phyloP scores from a whole-genome alignment of 129 eudicot species.

The Lactuca sativa region DNA sequence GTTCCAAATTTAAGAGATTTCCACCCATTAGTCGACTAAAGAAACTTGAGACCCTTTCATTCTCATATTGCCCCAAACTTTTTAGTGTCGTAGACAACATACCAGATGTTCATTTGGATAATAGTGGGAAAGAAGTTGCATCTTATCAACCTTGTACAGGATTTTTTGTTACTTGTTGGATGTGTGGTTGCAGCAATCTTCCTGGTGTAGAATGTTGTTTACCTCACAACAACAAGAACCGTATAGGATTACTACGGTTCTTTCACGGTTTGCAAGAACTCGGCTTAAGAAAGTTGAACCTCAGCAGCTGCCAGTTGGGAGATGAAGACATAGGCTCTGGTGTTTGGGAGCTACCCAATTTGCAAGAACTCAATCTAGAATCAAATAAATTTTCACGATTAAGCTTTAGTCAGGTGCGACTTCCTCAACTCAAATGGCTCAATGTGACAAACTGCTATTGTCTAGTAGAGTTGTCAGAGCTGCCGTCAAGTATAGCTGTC shows the following conservation, averaged over 20 bases:
- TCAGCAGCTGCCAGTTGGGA: not conserved
- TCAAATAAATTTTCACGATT: conserved; percentile 2
- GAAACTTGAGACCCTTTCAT: not conserved
- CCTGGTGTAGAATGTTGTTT: not conserved
- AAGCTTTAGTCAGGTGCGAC: not conserved
- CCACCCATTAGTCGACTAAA: not conserved
- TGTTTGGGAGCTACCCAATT: not conserved
- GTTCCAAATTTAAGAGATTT: not conserved
- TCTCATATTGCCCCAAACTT: conserved; percentile 7
- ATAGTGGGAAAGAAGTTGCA: no score
- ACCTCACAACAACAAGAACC: not conserved
- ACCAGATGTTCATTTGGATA: no score
- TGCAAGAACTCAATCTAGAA: conserved; percentile 8
- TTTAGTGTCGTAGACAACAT: not conserved
- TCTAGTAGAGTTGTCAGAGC: not conserved
- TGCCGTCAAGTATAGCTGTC: no score
- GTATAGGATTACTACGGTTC: not conserved
- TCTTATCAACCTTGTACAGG: no score
- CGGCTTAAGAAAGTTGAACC: not conserved
- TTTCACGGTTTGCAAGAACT: not conserved
- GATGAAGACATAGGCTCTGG: not conserved
- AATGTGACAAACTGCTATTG: no score
- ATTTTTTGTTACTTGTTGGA: no score
- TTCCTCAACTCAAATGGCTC: no score
- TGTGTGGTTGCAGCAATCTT: not conserved